phyloP scores from a whole-genome alignment of 164 flowering plant species.

The Saururus chinensis region DNA sequence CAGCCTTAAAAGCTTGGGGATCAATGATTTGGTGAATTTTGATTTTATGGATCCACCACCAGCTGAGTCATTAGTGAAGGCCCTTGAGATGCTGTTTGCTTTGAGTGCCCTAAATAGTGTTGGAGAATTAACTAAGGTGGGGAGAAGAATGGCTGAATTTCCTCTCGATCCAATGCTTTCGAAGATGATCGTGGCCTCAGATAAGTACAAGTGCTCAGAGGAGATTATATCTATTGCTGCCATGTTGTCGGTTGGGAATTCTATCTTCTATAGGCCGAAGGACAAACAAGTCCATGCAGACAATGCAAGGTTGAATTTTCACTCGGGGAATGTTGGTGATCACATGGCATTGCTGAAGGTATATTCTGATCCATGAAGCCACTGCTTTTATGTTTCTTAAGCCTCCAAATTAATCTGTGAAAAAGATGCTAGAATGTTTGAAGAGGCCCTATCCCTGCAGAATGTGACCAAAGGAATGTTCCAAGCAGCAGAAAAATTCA shows the following conservation, averaged over 20 bases:
- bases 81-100: slow-evolving; percentile 78
- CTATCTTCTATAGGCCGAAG: slow-evolving; percentile 93
- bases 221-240: slow-evolving; percentile 92
- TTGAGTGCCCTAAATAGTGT: slow-evolving; percentile 76
- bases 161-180: slow-evolving; percentile 98
- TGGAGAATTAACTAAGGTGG: slow-evolving; percentile 87
- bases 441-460: too few relatives aligned
- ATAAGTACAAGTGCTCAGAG: slow-evolving; percentile 78
- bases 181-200: slow-evolving; percentile 94
- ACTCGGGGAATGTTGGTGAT: slow-evolving; percentile 93
- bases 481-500: too few relatives aligned
- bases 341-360: slow-evolving; percentile 85
- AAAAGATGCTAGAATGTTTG: too few relatives aligned
- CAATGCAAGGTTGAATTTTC: slow-evolving; percentile 91
- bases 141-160: slow-evolving; percentile 94
- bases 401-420: too few relatives aligned
- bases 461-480: too few relatives aligned
- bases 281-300: slow-evolving; percentile 99
- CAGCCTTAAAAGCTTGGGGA: slow-evolving; percentile 85
- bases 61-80: slow-evolving; percentile 77
- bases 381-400: too few relatives aligned
- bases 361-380: too few relatives aligned
- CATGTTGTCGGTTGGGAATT: slow-evolving; percentile 91
- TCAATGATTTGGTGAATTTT: slow-evolving; percentile 70
- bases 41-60: slow-evolving; percentile 99